Base-by-base conservation (phyloP, 225 moss, liverwort and hornwort species). In the Antitrichia curtipendula region DNA sequence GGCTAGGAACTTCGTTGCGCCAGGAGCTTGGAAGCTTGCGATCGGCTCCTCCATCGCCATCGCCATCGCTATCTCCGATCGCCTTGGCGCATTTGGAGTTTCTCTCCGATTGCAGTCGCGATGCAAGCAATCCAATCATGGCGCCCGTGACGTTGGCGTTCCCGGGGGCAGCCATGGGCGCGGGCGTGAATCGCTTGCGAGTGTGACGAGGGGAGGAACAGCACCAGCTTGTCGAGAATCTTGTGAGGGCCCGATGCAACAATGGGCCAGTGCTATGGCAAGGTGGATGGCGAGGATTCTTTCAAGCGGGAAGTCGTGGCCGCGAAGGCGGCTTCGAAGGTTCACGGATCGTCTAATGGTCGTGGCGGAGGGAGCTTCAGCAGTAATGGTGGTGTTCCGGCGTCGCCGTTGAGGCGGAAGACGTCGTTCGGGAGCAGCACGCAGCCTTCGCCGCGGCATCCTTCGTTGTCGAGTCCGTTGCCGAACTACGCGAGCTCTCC, bases 191-290 rank as follows among this genome's bases (percentile, higher is more conserved):
- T 85, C 75, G 62, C 38, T 62, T 62, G 50, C 50, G 75, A 75
- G 85, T 75, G 50, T 81, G 85, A 75, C 59, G 68, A 58, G 64
- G 49, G 45, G 47, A 32, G 63, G 13, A 40, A 27, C 65, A 25
- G 49, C 49, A 16, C 16, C 4, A 17, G 65, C 63, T 61, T 13
- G 22, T 62, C 6, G 31, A 40, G 57, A 36, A 60, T 79, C 47
- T 62, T 6, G 79, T 41, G 81, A 56, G 40, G 88, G 68, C 75
- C 82, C 86, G 91, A 96, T 95, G 96, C 96, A 94, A 96, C 96
- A 93, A 97, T 98, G 98, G 98, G 98, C 88, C 97, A 95, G 95
- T 98, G 97, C 90, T 98, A 93, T 89, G 98, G 97, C 75, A 98
- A 96, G 93, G 93, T 92, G 82, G 90, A 88, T 90, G 88, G 90